Percentiles rank a stretch among this genome's conserved stretches.
Evolutionary conservation across 176 grass and related monocot genomes (phyloP).

Genomic region (Miscanthus lutarioriparius): DNA sequence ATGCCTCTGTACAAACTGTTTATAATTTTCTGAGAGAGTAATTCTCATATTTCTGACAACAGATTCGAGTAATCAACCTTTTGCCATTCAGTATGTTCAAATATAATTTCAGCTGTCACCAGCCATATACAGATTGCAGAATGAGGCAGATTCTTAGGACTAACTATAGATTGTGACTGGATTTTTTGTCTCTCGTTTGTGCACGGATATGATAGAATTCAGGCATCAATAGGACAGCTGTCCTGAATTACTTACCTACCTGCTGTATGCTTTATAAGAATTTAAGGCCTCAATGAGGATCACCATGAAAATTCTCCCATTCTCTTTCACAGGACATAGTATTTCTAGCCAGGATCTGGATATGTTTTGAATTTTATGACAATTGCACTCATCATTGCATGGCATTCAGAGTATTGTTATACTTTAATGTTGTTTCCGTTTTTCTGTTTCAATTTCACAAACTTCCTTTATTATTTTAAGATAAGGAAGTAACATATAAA

Average conservation of each 20-base stretch:
- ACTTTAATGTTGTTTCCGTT: not conserved
- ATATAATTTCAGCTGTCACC: not conserved
- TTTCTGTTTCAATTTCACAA: constrained; percentile 12
- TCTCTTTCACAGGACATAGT: not conserved
- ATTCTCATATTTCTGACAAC: constrained; percentile 16
- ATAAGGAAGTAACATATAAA: constrained; percentile 8
- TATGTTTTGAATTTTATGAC: constrained; percentile 23
- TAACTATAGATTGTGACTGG: not conserved
- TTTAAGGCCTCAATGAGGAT: not conserved
- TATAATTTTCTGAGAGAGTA: not conserved
- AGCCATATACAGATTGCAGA: not conserved
- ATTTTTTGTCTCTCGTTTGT: not conserved
- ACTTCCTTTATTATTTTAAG: constrained; percentile 27
- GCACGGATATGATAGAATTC: not conserved
- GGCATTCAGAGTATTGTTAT: constrained; percentile 19
- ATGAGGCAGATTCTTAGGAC: not conserved
- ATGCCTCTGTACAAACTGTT: not conserved
- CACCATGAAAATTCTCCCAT: not conserved
- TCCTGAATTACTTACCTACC: not conserved
- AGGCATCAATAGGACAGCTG: not conserved
- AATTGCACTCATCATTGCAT: not conserved
- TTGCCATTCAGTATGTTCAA: not conserved
- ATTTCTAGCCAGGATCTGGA: not conserved
- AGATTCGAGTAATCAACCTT: not conserved
- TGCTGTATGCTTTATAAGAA: not conserved